A percentile compares a stretch with the other conserved stretches of the same genome.
phyloP scores from a whole-genome alignment of 2,329 filamentous ascomycete species.

The Alternaria atra region DNA sequence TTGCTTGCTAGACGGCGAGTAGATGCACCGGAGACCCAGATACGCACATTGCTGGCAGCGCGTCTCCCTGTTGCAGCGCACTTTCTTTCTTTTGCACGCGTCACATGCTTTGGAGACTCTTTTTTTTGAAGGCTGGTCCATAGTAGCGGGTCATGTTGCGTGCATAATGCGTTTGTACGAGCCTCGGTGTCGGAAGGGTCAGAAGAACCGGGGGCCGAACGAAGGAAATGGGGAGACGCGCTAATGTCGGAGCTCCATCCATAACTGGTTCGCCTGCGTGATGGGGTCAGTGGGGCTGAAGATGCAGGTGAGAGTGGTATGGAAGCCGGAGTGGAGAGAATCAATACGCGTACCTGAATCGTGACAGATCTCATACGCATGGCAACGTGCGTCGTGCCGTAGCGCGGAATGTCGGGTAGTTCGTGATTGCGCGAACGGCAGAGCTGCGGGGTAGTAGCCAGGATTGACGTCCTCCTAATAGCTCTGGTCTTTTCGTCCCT shows the following conservation, averaged over 20 bases:
- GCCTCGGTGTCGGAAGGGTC: conserved; percentile 15
- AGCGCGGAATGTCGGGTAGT: too few relatives aligned
- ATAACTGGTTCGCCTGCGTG: conserved; percentile 12
- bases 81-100: conserved; percentile 58
- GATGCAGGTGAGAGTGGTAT: conserved; percentile 15
- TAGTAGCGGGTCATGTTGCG: conserved; percentile 35
- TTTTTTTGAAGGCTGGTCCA: conserved; percentile 40
- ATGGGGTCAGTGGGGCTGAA: background rate
- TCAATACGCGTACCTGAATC: conserved; percentile 16
- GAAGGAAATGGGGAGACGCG: conserved; percentile 21
- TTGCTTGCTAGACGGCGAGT: conserved; percentile 51
- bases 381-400: too few relatives aligned
- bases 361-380: too few relatives aligned
- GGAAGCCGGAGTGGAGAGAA: conserved; percentile 2
- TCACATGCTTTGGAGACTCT: conserved; percentile 56
- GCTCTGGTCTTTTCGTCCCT: too few relatives aligned
- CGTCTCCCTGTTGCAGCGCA: conserved; percentile 58
- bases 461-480: too few relatives aligned
- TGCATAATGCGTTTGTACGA: conserved; percentile 17
- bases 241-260: conserved; percentile 19
- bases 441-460: too few relatives aligned
- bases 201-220: conserved; percentile 26
- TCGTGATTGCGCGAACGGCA: too few relatives aligned
- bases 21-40: conserved; percentile 58
- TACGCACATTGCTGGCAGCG: conserved; percentile 53